These are phyloP conservation scores for Aureobasidium zeae DNA, from an alignment of 2,329 filamentous ascomycete genomes.

Conservation along the genomic window DNA sequence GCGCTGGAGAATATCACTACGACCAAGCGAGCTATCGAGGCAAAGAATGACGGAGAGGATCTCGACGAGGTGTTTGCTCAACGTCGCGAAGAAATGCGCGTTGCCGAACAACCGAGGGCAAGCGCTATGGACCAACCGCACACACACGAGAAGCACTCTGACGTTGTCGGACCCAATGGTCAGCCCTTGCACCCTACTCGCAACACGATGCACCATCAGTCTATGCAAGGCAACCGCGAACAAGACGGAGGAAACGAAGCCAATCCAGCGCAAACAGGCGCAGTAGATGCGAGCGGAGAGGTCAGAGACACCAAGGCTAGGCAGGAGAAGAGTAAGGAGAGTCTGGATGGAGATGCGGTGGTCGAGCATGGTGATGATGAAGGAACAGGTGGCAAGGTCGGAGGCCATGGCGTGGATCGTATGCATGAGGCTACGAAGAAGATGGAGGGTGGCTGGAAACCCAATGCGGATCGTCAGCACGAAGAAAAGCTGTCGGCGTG, in stretches of 20 bases:
- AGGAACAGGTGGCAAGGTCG: background rate
- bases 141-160: constrained; percentile 4
- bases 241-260: constrained; percentile 9
- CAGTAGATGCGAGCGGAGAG: constrained; percentile 7
- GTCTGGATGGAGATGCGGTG: constrained; percentile 4
- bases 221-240: constrained; percentile 1
- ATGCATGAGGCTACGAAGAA: constrained; percentile 1
- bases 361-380: constrained; percentile 1
- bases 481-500: background rate
- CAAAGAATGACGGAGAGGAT: constrained; percentile 22
- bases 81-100: constrained; percentile 21
- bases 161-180: constrained; percentile 10
- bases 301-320: background rate
- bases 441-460: background rate
- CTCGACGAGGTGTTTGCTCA: constrained; percentile 25
- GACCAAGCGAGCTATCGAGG: constrained; percentile 23
- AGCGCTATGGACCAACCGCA: constrained; percentile 23
- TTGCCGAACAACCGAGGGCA: constrained; percentile 24
- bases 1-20: constrained; percentile 28
- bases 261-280: background rate
- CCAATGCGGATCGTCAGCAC: constrained; percentile 6
- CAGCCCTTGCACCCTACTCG: background rate
- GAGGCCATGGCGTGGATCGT: background rate
- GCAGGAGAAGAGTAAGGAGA: background rate
- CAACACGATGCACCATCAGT: background rate